These are phyloP conservation scores for Bruguiera hainesii DNA, from an alignment of 441 rosid species.

Conservation along the genomic window DNA sequence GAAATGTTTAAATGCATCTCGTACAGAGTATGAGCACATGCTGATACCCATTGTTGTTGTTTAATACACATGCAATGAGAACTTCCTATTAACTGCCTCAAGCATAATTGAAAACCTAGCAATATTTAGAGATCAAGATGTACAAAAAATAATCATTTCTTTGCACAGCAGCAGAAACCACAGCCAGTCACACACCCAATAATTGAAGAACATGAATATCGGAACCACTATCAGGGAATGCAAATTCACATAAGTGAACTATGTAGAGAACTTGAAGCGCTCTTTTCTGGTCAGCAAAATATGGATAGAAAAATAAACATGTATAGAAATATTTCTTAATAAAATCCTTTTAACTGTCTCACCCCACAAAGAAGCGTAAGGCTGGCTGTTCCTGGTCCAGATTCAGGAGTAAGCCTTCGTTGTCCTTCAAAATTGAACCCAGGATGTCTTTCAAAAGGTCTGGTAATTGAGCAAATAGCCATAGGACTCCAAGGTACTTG, in stretches of 20 bases:
- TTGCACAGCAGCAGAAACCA: not conserved
- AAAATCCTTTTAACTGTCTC: slow-evolving; percentile 28
- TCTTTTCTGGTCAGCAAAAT: too few species aligned
- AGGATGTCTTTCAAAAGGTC: slow-evolving; percentile 86
- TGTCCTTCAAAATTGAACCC: slow-evolving; percentile 94
- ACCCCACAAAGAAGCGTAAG: slow-evolving; percentile 98
- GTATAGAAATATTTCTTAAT: slow-evolving; percentile 9
- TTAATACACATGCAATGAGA: too few species aligned
- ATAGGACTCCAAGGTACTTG: slow-evolving; percentile 86
- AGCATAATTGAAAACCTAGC: not conserved
- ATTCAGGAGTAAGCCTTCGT: slow-evolving; percentile 94
- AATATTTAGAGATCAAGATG: not conserved
- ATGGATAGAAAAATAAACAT: not conserved
- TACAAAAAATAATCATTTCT: not conserved
- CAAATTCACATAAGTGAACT: not conserved
- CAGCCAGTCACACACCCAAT: not conserved
- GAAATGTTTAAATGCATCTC: too few species aligned
- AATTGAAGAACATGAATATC: not conserved
- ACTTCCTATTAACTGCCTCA: too few species aligned
- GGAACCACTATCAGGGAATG: too few species aligned
- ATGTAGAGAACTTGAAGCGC: too few species aligned
- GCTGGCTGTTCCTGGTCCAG: slow-evolving; percentile 99
- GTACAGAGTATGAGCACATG: too few species aligned
- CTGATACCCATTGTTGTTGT: too few species aligned
- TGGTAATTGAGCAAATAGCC: slow-evolving; percentile 88